These are phyloP conservation scores for Boletus hoseneyae DNA, from an alignment of 1,284 basidiomycete genomes.

Conservation along the genomic window DNA sequence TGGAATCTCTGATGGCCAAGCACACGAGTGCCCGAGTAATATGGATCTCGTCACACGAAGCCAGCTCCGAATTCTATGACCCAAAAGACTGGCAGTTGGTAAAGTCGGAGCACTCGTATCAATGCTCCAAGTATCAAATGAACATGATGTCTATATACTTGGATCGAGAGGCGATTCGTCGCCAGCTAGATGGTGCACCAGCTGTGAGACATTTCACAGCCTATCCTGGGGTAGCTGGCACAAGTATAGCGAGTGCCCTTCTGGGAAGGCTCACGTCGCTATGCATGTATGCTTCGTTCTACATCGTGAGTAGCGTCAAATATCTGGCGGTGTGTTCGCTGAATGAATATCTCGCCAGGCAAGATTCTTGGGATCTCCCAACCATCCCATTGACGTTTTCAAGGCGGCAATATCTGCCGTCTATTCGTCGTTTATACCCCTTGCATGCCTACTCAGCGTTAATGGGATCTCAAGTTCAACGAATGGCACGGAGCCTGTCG, in stretches of 20 bases:
- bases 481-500: conserved; percentile 7
- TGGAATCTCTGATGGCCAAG: conserved; percentile 48
- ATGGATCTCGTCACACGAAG: conserved; percentile 80
- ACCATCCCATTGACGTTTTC: conserved; percentile 58
- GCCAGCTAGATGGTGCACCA: conserved; percentile 25
- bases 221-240: conserved; percentile 74
- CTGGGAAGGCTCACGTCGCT: conserved; percentile 48
- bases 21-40: conserved; percentile 61
- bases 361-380: conserved; percentile 59
- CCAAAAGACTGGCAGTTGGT: conserved; percentile 72
- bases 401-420: conserved; percentile 65
- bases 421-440: conserved; percentile 50
- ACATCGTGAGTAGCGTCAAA: conserved; percentile 53
- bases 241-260: conserved; percentile 57
- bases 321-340: not conserved
- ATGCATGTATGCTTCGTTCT: conserved; percentile 61
- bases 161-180: conserved; percentile 40
- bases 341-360: conserved; percentile 41
- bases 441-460: conserved; percentile 24
- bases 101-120: conserved; percentile 62
- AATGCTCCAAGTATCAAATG: conserved; percentile 76
- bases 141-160: conserved; percentile 68
- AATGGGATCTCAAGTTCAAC: conserved; percentile 13
- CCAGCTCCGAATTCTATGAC: conserved; percentile 52
- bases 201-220: conserved; percentile 59